Percentiles rank a stretch among this genome's conserved stretches.
Evolutionary conservation across 495 filamentous ascomycete genomes (phyloP).

Genomic region (Penicillium turbatum): DNA sequence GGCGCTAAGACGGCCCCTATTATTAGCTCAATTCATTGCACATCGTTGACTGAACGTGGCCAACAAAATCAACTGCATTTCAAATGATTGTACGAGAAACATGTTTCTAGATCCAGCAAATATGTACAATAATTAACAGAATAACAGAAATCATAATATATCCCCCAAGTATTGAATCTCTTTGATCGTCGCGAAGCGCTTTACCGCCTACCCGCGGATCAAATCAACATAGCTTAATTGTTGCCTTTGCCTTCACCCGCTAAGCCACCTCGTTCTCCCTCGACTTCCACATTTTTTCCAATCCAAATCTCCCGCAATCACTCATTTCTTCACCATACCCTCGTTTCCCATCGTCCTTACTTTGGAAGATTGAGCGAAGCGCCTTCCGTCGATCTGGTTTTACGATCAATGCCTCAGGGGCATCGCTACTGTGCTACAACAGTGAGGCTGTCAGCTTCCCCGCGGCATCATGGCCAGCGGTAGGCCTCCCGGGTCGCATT

Average conservation of each 20-base stretch:
- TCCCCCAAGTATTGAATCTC: neutral
- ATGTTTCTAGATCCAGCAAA: neutral
- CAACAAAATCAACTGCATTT: neutral
- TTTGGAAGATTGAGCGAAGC: slow-evolving; percentile 5
- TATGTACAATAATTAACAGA: neutral
- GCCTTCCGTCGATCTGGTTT: slow-evolving; percentile 4
- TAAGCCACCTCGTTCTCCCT: slow-evolving; percentile 25
- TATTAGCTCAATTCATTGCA: slow-evolving; percentile 15
- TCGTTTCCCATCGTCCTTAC: neutral
- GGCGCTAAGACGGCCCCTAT: slow-evolving; percentile 20
- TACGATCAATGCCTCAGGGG: slow-evolving; percentile 47
- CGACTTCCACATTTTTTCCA: neutral
- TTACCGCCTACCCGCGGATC: slow-evolving; percentile 20
- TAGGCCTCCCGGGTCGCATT: slow-evolving; percentile 60
- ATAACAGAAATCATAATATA: neutral
- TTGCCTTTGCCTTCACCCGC: slow-evolving; percentile 26
- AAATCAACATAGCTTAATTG: slow-evolving; percentile 22
- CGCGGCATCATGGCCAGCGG: slow-evolving; percentile 52
- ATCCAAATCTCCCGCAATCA: slow-evolving; percentile 9
- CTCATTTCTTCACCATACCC: neutral
- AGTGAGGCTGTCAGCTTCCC: slow-evolving; percentile 42
- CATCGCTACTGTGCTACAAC: slow-evolving; percentile 20
- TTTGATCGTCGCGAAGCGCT: slow-evolving; percentile 5
- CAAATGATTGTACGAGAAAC: neutral
- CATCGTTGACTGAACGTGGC: neutral